Evolutionary conservation across 2,329 filamentous ascomycete genomes (phyloP), one percentile per base, ranked within the genome.

Genomic region (Penicillium sp.): DNA sequence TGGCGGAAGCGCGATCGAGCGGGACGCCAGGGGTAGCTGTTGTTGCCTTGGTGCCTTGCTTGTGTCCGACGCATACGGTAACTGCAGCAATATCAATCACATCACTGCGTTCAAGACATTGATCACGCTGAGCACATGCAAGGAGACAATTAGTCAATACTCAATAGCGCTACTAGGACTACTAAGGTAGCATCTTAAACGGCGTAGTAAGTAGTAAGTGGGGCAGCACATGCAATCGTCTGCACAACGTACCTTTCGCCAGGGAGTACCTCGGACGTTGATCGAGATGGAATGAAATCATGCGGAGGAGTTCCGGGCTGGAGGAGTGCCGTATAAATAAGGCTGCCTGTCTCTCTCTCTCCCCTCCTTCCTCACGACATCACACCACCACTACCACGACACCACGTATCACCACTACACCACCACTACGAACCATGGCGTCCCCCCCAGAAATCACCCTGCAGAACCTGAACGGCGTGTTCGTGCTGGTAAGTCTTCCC

Each of bases 351-450:
- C 28, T 3, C 5, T 9, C 28, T 30, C 28, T 35, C 14, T 35
- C 16, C 12, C 30, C 30, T 33, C 9, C 16, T 14, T 35, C 12
- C 12, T 35, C 11, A 35, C 12, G n/a, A n/a, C n/a, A n/a, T n/a
- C n/a, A n/a, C n/a, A n/a, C n/a, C n/a, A n/a, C n/a, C n/a, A n/a
- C n/a, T n/a, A n/a, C n/a, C n/a, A n/a, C n/a, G n/a, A n/a, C n/a
- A n/a, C n/a, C n/a, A n/a, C n/a, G n/a, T n/a, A n/a, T n/a, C n/a
- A n/a, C n/a, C 23, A 21, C 42, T 33, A 38, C 33, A 38, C 5
- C 46, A 14, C n/a, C 70, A 81, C 58, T n/a, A n/a, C n/a, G n/a
- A n/a, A n/a, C n/a, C 66, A 92, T 92, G 89, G 88, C 89, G 62
- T 87, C 87, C 60, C 89, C 89, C 56, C 71, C 81, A 52, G 79